Evolutionary conservation across 2,329 filamentous ascomycete species (phyloP), one percentile per base, ranked within the genome.

Genomic region (Pezizomycotina sp.): DNA sequence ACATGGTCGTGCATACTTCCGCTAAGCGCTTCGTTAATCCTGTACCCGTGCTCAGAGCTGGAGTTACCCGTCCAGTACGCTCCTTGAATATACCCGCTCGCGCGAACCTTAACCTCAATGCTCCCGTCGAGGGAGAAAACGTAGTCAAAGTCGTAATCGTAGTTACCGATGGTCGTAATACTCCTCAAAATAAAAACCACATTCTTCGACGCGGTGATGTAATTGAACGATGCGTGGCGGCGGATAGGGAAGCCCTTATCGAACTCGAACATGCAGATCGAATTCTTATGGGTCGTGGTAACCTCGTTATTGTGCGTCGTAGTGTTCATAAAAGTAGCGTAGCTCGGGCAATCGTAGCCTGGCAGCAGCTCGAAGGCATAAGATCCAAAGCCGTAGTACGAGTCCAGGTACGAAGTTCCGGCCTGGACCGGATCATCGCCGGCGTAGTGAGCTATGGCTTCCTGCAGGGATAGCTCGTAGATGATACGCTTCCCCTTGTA

Each of bases 1-100:
- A 69, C 63, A 45, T 70, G 66, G 50, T 68, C 64, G 50, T 70
- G 66, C 58, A 68, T 66, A 18, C 57, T 60, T 4, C 64, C 63
- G 1, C 57, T 59, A 1, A 66, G 52, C 16, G 54, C 51, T 35
- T 67, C 61, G 42, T 65, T 61, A 30, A 69, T 64, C 20, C 59
- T 52, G 47, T 57, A 68, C 4, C 65, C 65, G 37, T 66, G 68
- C 33, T 62, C 60, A n/a, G n/a, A n/a, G n/a, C n/a, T n/a, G 1
- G 58, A 50, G 31, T 64, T 62, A 24, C 60, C 50, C 2, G 56
- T 56, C 32, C 58, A 64, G 49, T 59, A 65, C 0, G 63, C 61
- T 1, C 57, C 57, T 47, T 66, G 62, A 38, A 71, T 68, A 47
- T 66, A 71, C 0, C 71, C 65, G 0, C 60, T 63, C 1, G 66